Base-by-base conservation (phyloP, 306 rosid genomes). In the Carpinus fangiana region DNA sequence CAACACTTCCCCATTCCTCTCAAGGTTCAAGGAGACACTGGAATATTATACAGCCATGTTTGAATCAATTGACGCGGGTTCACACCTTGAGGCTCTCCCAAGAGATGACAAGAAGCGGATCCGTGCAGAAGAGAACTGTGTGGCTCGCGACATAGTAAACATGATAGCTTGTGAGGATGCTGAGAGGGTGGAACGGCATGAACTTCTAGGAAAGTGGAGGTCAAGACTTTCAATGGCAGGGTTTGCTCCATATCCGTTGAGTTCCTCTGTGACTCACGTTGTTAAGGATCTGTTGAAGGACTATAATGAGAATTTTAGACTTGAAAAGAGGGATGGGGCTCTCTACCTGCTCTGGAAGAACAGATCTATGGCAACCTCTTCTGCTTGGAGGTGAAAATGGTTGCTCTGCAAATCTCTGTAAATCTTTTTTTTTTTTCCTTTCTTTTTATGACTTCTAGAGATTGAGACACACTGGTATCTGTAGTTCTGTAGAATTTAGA, bases 181-280 rank as follows among this genome's bases (percentile, higher is more conserved):
- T 28, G 98, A 96, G 76, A 89, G 99, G 78, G 93, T 96, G 53
- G 99, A 96, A 76, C 86, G 99, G 47, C 99, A 96, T 60, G 99
- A 96, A 78, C 89, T 73, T 50, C 85, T 86, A 0, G 92, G 93
- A 12, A 96, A 96, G 81, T 96, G 99, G 99, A 89, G 70, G 82
- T 73, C 59, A 74, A 96, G 99, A 80, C 87, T 96, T 76, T 76
- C 14, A 50, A 93, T 93, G 98, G 99, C 93, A 3, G 98, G 94
- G 41, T 93, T 93, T 73, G 78, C 76, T 20, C 91, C 57, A 10
- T 82, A 47, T 79, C 90, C 88, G 2, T 80, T 90, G 90, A 89
- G 98, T 82, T 21, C 88, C 18, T 72, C 89, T 0, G 94, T 83
- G 61, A 76, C 51, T 0, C 48, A 6, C 17, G 86, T 90, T 1